Evolutionary conservation across 495 filamentous ascomycete species (phyloP).

Genomic region (Collariella sp.): DNA sequence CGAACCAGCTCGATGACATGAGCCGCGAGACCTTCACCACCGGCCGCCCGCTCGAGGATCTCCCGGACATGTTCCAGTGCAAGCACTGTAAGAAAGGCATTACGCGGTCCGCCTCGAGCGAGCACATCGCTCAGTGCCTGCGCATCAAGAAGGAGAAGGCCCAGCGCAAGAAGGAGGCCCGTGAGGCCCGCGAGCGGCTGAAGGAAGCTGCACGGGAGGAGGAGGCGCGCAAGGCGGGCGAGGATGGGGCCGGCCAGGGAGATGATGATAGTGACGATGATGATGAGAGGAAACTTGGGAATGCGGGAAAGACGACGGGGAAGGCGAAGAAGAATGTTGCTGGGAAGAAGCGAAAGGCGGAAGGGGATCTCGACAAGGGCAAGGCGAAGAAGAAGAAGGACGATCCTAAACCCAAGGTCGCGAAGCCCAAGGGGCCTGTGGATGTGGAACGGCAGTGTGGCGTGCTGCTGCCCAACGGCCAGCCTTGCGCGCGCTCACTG

Average conservation of each 20-base stretch:
- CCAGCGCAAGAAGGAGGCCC: conserved; percentile 69
- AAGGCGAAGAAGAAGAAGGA: conserved; percentile 94
- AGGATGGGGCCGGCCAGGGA: conserved; percentile 46
- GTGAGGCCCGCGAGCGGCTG: conserved; percentile 62
- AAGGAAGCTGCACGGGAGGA: conserved; percentile 50
- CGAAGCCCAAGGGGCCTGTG: conserved; percentile 88
- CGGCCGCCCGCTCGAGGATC: conserved; percentile 62
- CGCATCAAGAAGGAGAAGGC: conserved; percentile 66
- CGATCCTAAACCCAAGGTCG: conserved; percentile 79
- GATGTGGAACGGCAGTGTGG: conserved; percentile 98
- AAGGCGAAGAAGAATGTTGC: conserved; percentile 58
- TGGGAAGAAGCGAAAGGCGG: conserved; percentile 85
- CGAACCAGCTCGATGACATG: conserved; percentile 66
- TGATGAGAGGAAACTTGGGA: conserved; percentile 30
- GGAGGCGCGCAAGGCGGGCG: conserved; percentile 49
- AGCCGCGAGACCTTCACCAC: conserved; percentile 63
- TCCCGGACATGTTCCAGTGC: conserved; percentile 60
- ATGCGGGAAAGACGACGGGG: conserved; percentile 52
- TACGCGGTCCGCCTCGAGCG: conserved; percentile 49
- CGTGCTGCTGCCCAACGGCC: conserved; percentile 72
- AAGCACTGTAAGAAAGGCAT: conserved; percentile 75
- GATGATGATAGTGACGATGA: conserved; percentile 67
- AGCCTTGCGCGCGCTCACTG: conserved; percentile 79
- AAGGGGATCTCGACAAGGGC: conserved; percentile 62
- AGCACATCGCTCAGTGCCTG: conserved; percentile 62